phyloP scores from a whole-genome alignment of 495 filamentous ascomycete genomes.

The Annulohypoxylon moriforme region DNA sequence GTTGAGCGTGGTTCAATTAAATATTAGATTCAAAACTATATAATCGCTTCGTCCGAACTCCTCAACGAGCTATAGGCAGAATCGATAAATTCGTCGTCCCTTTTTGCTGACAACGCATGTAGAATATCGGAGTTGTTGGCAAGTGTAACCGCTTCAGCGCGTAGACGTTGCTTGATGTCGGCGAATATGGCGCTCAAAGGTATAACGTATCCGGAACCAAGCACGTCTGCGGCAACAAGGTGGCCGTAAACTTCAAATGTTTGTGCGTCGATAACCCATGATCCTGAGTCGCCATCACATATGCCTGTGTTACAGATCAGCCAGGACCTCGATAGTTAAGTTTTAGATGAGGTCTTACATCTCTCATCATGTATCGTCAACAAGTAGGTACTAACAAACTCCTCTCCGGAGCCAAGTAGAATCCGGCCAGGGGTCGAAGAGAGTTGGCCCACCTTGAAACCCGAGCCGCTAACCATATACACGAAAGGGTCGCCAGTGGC shows the following conservation, averaged over 20 bases:
- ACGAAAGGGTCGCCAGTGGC: not conserved
- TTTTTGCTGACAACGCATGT: no score
- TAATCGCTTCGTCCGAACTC: no score
- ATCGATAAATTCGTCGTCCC: no score
- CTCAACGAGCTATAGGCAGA: no score
- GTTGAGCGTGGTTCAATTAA: no score
- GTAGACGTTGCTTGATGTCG: not conserved
- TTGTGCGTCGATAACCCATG: not conserved
- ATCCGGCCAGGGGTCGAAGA: not conserved
- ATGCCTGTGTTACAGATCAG: not conserved
- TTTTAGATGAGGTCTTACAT: not conserved
- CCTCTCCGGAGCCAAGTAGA: not conserved
- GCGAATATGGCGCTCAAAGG: not conserved
- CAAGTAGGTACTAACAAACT: not conserved
- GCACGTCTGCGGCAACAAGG: not conserved
- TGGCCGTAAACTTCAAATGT: not conserved
- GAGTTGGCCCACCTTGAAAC: not conserved
- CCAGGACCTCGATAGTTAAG: not conserved
- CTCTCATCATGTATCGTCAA: not conserved
- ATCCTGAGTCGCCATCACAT: not conserved
- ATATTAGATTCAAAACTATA: no score
- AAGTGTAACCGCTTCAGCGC: not conserved
- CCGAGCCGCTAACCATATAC: not conserved
- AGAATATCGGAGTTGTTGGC: not conserved
- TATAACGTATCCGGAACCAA: not conserved